phyloP scores from a whole-genome alignment of 2,329 filamentous ascomycete species.

The Trichoderma koningiopsis region DNA sequence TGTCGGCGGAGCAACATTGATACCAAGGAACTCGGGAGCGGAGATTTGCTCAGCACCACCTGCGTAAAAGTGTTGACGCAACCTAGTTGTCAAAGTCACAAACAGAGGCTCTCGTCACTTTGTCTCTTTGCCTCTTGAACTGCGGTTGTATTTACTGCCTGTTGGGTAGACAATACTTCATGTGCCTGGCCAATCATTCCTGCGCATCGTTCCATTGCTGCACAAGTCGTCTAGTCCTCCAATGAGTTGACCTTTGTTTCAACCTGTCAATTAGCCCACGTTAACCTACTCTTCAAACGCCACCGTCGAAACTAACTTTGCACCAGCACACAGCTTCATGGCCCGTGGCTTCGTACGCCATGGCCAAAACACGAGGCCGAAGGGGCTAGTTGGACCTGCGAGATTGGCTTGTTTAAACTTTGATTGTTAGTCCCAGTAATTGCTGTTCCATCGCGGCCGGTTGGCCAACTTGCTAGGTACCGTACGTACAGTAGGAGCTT shows the following conservation, averaged over 20 bases:
- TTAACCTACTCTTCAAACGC: not conserved
- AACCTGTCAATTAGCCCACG: conserved; percentile 7
- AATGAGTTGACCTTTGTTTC: not conserved
- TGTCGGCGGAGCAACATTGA: conserved; percentile 5
- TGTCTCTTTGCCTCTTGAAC: not conserved
- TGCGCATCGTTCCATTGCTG: not conserved
- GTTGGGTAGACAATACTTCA: not conserved
- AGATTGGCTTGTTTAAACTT: conserved; percentile 11
- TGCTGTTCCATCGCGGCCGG: conserved; percentile 5
- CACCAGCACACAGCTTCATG: not conserved
- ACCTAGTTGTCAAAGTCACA: not conserved
- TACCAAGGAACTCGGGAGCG: not conserved
- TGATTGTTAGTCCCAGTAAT: not conserved
- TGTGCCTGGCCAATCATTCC: not conserved
- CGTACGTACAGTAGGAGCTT: not conserved
- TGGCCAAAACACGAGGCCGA: conserved; percentile 1
- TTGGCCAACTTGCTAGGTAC: not conserved
- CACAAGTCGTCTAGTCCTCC: not conserved
- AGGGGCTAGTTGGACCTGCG: not conserved
- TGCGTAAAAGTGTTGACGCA: not conserved
- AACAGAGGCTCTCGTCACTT: not conserved
- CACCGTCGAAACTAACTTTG: conserved; percentile 17
- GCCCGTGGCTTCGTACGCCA: not conserved
- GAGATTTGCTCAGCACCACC: not conserved
- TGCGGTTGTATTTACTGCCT: not conserved